Conservation (phyloP, 2,329 filamentous ascomycete genomes). For the Coniochaeta ligniaria region DNA sequence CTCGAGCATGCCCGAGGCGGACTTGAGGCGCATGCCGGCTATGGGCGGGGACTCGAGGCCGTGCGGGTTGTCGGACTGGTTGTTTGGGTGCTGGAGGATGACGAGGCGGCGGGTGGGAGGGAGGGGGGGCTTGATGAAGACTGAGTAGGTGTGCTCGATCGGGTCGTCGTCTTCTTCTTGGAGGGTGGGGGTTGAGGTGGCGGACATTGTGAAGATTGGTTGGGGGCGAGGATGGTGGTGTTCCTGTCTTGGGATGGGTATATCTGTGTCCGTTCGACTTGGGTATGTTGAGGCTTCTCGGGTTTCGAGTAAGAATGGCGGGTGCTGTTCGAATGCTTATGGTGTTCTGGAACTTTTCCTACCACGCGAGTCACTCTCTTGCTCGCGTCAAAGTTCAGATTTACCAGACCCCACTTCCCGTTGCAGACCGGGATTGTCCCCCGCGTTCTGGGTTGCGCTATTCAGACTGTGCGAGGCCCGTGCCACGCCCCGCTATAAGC, state of each 20-base stretch:
- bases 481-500: too few species aligned
- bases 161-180: conserved; percentile 52
- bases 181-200: neutral
- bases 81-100: conserved; percentile 85
- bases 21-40: conserved; percentile 74
- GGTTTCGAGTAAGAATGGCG: too few species aligned
- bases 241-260: neutral
- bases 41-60: conserved; percentile 55
- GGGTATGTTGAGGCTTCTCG: too few species aligned
- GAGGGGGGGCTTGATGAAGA: conserved; percentile 74
- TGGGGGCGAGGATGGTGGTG: neutral
- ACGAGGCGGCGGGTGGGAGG: conserved; percentile 59
- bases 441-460: too few species aligned
- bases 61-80: conserved; percentile 47
- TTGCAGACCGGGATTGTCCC: too few species aligned
- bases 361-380: too few species aligned
- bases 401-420: too few species aligned
- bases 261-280: too few species aligned
- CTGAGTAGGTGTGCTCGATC: conserved; percentile 68
- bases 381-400: too few species aligned
- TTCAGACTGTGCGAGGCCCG: too few species aligned
- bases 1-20: conserved; percentile 75
- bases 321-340: too few species aligned
- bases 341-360: too few species aligned
- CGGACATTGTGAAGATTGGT: neutral